These are phyloP conservation scores for Trichoderma virens DNA, from an alignment of 495 filamentous ascomycete genomes.

Conservation along the genomic window DNA sequence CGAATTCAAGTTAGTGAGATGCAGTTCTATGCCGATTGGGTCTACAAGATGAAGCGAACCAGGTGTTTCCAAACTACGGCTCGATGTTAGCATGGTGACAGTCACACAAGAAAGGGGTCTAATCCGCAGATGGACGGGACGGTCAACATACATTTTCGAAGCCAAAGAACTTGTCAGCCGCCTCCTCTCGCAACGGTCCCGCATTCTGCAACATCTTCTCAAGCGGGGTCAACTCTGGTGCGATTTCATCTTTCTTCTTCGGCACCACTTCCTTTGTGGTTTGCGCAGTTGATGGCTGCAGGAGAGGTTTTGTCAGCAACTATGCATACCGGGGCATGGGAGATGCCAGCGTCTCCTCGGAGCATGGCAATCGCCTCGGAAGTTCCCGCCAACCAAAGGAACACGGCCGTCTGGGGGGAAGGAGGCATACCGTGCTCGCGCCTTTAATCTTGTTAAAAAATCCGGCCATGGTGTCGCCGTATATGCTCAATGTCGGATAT, in stretches of 20 bases:
- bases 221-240: constrained; percentile 63
- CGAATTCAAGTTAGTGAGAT: constrained; percentile 20
- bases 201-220: constrained; percentile 77
- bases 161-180: constrained; percentile 97
- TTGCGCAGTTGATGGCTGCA: constrained; percentile 11
- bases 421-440: constrained; percentile 13
- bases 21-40: not conserved
- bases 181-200: constrained; percentile 71
- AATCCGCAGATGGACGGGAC: not conserved
- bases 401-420: not conserved
- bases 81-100: constrained; percentile 17
- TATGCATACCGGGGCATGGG: not conserved
- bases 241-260: constrained; percentile 65
- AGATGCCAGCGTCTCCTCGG: not conserved
- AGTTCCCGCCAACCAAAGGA: not conserved
- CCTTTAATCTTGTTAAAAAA: constrained; percentile 16
- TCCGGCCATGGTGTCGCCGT: constrained; percentile 11
- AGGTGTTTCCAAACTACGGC: constrained; percentile 90
- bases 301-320: constrained; percentile 3
- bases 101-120: not conserved
- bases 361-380: not conserved
- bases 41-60: constrained; percentile 46
- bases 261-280: constrained; percentile 31
- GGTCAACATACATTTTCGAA: constrained; percentile 80
- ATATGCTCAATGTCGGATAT: not conserved